These are phyloP conservation scores for Jamesozyma lodderae DNA, from an alignment of 805 yeast genomes.

Conservation along the genomic window DNA sequence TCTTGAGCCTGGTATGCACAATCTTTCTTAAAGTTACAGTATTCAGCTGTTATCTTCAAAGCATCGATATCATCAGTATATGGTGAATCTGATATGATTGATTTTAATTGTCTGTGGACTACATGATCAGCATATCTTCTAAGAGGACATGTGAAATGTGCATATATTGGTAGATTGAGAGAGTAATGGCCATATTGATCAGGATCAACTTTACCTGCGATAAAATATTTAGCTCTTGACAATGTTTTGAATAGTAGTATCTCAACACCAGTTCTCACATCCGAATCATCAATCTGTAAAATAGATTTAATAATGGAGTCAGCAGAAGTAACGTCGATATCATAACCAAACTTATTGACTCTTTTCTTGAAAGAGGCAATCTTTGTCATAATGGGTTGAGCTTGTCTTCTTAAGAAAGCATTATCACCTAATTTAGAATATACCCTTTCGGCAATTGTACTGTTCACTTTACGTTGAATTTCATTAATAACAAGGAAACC, in stretches of 20 bases:
- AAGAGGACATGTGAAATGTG: slow-evolving; percentile 90
- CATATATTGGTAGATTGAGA: slow-evolving; percentile 73
- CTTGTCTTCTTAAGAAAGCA: slow-evolving; percentile 80
- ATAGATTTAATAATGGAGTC: slow-evolving; percentile 66
- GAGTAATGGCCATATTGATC: slow-evolving; percentile 73
- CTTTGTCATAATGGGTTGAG: slow-evolving; percentile 73
- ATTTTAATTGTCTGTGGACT: slow-evolving; percentile 85
- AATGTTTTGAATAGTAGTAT: slow-evolving; percentile 72
- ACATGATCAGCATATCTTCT: slow-evolving; percentile 86
- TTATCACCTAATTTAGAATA: slow-evolving; percentile 69
- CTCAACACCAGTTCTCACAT: slow-evolving; percentile 64
- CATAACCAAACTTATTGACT: slow-evolving; percentile 54
- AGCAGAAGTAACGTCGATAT: slow-evolving; percentile 65
- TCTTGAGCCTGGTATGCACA: slow-evolving; percentile 90
- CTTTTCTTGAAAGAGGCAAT: slow-evolving; percentile 70
- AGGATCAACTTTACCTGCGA: slow-evolving; percentile 81
- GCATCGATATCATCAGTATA: slow-evolving; percentile 53
- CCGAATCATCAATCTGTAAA: slow-evolving; percentile 50
- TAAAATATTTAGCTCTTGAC: slow-evolving; percentile 76
- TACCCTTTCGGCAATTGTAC: slow-evolving; percentile 73
- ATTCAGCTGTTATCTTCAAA: slow-evolving; percentile 75
- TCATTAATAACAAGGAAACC: slow-evolving; percentile 61
- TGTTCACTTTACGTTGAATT: slow-evolving; percentile 69
- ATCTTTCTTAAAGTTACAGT: slow-evolving; percentile 91
- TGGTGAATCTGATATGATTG: slow-evolving; percentile 40